Evolutionary conservation across 2,329 filamentous ascomycete species (phyloP).

Genomic region (Phyllosticta ampelicida): DNA sequence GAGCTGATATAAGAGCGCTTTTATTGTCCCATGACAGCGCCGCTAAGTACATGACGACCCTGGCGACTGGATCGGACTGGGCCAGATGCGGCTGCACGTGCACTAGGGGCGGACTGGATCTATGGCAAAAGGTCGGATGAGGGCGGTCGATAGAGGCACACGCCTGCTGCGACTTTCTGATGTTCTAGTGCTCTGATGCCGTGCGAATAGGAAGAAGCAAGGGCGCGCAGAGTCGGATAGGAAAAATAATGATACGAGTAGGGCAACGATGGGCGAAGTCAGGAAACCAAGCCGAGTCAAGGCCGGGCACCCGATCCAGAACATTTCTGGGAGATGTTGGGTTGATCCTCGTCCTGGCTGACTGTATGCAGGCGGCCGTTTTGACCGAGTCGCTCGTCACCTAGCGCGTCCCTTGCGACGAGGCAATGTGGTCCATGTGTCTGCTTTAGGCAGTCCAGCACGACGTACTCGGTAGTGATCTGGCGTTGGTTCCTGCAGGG

Average conservation of each 20-base stretch:
- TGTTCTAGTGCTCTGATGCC: too few relatives aligned
- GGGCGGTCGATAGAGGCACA: background rate
- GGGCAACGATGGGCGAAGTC: background rate
- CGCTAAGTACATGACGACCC: constrained; percentile 6
- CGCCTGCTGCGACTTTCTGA: background rate
- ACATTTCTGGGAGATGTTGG: background rate
- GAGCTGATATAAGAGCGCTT: background rate
- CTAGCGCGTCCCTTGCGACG: background rate
- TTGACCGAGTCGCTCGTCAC: background rate
- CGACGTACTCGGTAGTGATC: too few relatives aligned
- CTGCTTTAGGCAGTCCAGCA: background rate
- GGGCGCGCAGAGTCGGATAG: background rate
- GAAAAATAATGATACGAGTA: background rate
- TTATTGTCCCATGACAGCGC: background rate
- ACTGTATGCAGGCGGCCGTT: background rate
- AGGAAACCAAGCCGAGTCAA: background rate
- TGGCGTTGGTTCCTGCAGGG: background rate
- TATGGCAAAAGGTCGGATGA: background rate
- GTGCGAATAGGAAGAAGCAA: background rate
- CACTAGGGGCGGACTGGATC: background rate
- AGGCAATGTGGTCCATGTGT: background rate
- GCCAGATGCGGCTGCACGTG: background rate
- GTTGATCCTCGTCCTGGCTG: background rate
- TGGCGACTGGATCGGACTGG: background rate
- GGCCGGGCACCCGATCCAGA: background rate